Conservation (phyloP, 495 filamentous ascomycete genomes). For the Aspergillus heteromorphus region DNA sequence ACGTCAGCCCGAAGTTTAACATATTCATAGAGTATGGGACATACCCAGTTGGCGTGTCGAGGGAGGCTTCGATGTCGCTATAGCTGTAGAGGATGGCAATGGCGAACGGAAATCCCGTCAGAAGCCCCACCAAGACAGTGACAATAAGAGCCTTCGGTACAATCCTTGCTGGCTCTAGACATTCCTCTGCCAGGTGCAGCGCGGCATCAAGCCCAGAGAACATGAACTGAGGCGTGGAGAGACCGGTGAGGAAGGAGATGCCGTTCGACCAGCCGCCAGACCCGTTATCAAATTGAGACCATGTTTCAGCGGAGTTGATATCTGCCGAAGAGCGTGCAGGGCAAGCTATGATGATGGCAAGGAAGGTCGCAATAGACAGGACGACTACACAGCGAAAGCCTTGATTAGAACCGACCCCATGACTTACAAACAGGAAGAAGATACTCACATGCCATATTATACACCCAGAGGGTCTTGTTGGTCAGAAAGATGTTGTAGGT, state of each 20-base stretch:
- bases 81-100: constrained; percentile 29
- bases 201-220: constrained; percentile 32
- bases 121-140: constrained; percentile 27
- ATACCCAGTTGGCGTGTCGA: constrained; percentile 24
- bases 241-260: constrained; percentile 30
- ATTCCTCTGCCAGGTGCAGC: constrained; percentile 33
- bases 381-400: constrained; percentile 12
- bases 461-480: constrained; percentile 27
- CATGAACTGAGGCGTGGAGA: constrained; percentile 31
- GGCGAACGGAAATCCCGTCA: constrained; percentile 28
- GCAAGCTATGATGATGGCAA: constrained; percentile 26
- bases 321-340: constrained; percentile 18
- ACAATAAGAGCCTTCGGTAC: constrained; percentile 27
- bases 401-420: not conserved
- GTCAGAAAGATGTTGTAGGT: constrained; percentile 26
- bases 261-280: constrained; percentile 29
- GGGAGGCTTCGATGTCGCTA: constrained; percentile 15
- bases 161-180: constrained; percentile 23
- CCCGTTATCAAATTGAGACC: constrained; percentile 24
- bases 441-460: constrained; percentile 29
- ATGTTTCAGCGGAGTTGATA: constrained; percentile 19
- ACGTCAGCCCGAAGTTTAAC: constrained; percentile 12
- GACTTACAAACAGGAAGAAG: not conserved
- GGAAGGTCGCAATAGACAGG: constrained; percentile 22
- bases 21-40: not conserved